Conservation (phyloP, 495 filamentous ascomycete genomes). For the Sordaria brevicollis region DNA sequence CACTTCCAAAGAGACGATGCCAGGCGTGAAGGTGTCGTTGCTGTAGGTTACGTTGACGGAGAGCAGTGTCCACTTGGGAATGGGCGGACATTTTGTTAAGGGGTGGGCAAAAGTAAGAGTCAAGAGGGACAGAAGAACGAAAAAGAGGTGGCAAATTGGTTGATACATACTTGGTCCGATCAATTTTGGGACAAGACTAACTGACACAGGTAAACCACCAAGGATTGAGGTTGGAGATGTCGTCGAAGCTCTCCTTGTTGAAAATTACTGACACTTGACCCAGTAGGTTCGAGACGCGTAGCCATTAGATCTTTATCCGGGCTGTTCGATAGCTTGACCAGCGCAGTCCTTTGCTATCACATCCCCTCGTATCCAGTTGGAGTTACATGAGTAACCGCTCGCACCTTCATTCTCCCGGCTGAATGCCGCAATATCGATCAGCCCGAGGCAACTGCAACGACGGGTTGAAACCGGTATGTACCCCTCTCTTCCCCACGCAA, state of each 20-base stretch:
- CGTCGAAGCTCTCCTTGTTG: neutral
- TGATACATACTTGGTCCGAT: neutral
- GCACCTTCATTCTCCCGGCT: neutral
- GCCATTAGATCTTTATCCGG: neutral
- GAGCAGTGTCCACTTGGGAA: constrained; percentile 1
- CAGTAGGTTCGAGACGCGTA: neutral
- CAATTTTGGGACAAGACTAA: neutral
- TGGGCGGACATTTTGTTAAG: neutral
- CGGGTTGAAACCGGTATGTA: neutral
- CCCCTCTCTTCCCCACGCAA: neutral
- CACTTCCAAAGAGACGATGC: neutral
- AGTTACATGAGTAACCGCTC: neutral
- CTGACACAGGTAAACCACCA: neutral
- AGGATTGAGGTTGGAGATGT: neutral
- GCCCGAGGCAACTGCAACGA: neutral
- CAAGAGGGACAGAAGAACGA: neutral
- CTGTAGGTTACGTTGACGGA: constrained; percentile 1
- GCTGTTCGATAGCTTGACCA: neutral
- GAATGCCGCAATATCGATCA: neutral
- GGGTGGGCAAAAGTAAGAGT: neutral
- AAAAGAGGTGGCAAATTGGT: neutral
- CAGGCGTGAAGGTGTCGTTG: constrained; percentile 1
- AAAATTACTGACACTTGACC: neutral
- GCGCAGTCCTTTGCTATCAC: neutral
- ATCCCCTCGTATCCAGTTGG: neutral